phyloP scores from a whole-genome alignment of 805 yeast genomes.

The Saccharomycopsis oosterbeekiorum region DNA sequence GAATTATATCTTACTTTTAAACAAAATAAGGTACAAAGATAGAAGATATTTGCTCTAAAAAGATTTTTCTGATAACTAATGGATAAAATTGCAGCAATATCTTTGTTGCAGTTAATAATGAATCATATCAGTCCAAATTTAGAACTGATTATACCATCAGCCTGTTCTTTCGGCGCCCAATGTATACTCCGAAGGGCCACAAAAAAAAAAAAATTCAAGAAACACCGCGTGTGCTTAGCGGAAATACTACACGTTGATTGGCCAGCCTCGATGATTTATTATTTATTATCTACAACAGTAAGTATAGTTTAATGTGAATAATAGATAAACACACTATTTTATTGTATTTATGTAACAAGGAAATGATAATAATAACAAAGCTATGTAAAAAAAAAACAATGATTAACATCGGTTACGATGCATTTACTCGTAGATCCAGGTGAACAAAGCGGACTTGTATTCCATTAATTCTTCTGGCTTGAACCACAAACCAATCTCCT shows the following conservation, averaged over 20 bases:
- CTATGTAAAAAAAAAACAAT: background rate
- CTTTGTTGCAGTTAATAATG: background rate
- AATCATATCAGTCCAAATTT: background rate
- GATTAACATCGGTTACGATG: background rate
- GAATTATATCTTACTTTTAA: too few relatives aligned
- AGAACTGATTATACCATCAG: too few relatives aligned
- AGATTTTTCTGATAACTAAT: too few relatives aligned
- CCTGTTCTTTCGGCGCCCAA: too few relatives aligned
- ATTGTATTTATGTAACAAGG: background rate
- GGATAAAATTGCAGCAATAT: too few relatives aligned
- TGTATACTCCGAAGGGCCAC: background rate
- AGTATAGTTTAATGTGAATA: background rate
- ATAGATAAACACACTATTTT: background rate
- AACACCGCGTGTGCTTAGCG: background rate
- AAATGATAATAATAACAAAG: background rate
- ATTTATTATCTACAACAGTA: background rate
- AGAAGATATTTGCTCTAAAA: too few relatives aligned
- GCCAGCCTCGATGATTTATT: background rate
- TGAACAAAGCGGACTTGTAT: slow-evolving; percentile 76
- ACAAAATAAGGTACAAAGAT: too few relatives aligned
- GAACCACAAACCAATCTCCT: slow-evolving; percentile 97
- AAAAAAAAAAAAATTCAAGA: background rate
- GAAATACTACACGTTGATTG: background rate
- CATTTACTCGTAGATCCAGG: slow-evolving; percentile 88
- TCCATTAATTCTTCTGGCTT: slow-evolving; percentile 90